A percentile compares a stretch with the other conserved stretches of the same genome.
Conservation (phyloP, 345 rosid genomes). For the Rhizophora mangle region DNA sequence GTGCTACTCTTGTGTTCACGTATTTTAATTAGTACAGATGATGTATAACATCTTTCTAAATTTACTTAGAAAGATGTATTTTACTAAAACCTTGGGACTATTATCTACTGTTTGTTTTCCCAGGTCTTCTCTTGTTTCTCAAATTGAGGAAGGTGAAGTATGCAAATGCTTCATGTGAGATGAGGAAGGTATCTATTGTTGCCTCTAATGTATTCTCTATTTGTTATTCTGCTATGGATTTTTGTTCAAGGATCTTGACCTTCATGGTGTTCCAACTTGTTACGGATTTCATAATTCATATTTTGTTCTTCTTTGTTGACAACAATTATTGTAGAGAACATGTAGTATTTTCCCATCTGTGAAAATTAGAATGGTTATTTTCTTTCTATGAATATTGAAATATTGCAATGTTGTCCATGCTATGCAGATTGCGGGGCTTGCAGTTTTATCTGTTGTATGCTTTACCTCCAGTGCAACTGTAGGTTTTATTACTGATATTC, state of each 20-base stretch:
- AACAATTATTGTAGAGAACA: background rate
- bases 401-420: slow-evolving; percentile 1
- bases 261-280: background rate
- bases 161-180: slow-evolving; percentile 35
- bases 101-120: background rate
- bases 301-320: background rate
- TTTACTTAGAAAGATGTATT: too few species aligned
- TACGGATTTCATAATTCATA: background rate
- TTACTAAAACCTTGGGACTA: background rate
- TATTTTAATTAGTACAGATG: background rate
- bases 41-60: too few species aligned
- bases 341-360: background rate
- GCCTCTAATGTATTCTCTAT: background rate
- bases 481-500: slow-evolving; percentile 30
- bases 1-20: background rate
- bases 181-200: slow-evolving; percentile 33
- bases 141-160: slow-evolving; percentile 34
- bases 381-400: background rate
- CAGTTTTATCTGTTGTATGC: slow-evolving; percentile 33
- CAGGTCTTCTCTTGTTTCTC: slow-evolving; percentile 30
- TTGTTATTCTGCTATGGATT: background rate
- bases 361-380: background rate
- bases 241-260: background rate
- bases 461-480: slow-evolving; percentile 36
- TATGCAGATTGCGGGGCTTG: slow-evolving; percentile 41